Evolutionary conservation across 306 rosid species (phyloP).

Genomic region (Pterocarpus santalinus): DNA sequence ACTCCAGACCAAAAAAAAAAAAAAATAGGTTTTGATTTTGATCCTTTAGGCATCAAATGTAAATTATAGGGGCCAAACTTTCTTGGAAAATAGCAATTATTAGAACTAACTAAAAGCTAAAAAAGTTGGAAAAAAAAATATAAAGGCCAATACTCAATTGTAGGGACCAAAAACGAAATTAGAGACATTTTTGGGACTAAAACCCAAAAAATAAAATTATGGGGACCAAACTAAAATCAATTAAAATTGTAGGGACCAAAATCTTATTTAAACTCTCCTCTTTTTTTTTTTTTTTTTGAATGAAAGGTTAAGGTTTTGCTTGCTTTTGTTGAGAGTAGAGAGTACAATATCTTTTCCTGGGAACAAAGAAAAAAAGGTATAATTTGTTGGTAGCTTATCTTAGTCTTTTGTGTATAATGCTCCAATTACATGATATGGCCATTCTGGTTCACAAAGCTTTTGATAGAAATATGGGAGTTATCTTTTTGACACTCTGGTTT

Average conservation of each 20-base stretch:
- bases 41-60: no score
- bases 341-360: background rate
- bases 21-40: no score
- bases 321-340: background rate
- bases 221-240: background rate
- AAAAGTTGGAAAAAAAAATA: no score
- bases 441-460: constrained; percentile 41
- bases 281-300: background rate
- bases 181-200: background rate
- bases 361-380: background rate
- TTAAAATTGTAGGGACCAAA: background rate
- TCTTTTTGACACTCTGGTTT: constrained; percentile 14
- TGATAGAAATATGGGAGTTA: constrained; percentile 18
- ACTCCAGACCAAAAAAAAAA: no score
- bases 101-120: no score
- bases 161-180: no score
- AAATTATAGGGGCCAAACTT: no score
- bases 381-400: background rate
- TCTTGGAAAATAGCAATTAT: no score
- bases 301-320: constrained; percentile 1
- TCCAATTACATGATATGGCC: background rate
- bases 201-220: background rate
- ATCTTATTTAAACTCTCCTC: no score
- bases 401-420: constrained; percentile 15
- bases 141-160: no score